Percentiles rank a stretch among this genome's conserved stretches.
Conservation (phyloP, 2,329 filamentous ascomycete species). For the Aspergillus spinulosporus region DNA sequence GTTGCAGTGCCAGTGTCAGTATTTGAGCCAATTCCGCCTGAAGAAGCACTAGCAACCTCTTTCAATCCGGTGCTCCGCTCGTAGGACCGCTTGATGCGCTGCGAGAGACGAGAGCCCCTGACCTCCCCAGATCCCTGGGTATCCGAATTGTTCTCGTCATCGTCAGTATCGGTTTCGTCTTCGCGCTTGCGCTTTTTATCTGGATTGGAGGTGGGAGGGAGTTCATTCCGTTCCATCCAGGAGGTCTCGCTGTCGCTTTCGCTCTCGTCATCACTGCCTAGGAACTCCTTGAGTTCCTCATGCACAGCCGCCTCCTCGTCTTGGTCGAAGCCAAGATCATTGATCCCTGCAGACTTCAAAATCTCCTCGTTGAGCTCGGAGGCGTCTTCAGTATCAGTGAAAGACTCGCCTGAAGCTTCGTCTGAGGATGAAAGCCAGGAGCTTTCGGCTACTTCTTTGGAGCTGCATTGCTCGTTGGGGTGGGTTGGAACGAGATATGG, state of each 20-base stretch:
- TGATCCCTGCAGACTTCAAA: conserved; percentile 52
- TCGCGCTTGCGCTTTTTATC: conserved; percentile 43
- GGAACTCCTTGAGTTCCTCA: conserved; percentile 73
- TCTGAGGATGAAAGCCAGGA: conserved; percentile 48
- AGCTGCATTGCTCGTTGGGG: conserved; percentile 60
- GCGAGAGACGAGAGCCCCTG: conserved; percentile 39
- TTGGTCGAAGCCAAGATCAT: conserved; percentile 57
- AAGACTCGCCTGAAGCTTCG: conserved; percentile 51
- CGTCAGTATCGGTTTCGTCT: conserved; percentile 20
- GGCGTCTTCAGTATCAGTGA: conserved; percentile 44
- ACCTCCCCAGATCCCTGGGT: conserved; percentile 38
- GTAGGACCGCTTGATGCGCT: conserved; percentile 45
- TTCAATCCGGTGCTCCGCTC: conserved; percentile 42
- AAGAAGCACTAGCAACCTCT: conserved; percentile 34
- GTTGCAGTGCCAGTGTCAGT: not conserved
- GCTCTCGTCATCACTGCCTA: conserved; percentile 54
- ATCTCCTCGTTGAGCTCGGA: conserved; percentile 45
- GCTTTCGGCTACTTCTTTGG: conserved; percentile 48
- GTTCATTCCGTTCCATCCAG: conserved; percentile 21
- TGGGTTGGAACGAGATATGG: conserved; percentile 78
- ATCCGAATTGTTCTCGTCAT: conserved; percentile 29
- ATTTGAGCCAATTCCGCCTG: not conserved
- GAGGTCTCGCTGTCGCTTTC: conserved; percentile 52
- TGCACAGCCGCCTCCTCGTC: conserved; percentile 66
- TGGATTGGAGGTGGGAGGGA: conserved; percentile 13